A percentile compares a stretch with the other conserved stretches of the same genome.
Conservation (phyloP, 1,139 yeast species). For the Candida dubliniensis region DNA sequence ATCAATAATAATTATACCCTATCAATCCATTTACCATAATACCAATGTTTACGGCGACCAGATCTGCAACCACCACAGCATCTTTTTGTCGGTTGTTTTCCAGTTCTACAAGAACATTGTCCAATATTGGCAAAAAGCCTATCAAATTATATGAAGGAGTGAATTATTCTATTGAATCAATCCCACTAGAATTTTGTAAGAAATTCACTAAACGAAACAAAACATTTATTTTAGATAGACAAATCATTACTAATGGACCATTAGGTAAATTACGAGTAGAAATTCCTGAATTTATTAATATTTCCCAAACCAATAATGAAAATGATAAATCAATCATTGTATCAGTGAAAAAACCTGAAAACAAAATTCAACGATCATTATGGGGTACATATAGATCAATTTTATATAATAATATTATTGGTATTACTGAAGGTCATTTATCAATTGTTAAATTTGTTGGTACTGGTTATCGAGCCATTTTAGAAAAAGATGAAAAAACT, state of each 20-base stretch:
- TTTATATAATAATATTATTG: slow-evolving; percentile 74
- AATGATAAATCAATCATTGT: slow-evolving; percentile 47
- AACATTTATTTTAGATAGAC: slow-evolving; percentile 57
- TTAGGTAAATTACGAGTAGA: slow-evolving; percentile 64
- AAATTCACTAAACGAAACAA: slow-evolving; percentile 70
- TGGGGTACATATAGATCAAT: slow-evolving; percentile 95
- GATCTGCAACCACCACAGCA: background rate
- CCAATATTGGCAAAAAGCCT: slow-evolving; percentile 46
- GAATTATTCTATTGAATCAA: slow-evolving; percentile 33
- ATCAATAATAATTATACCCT: too few relatives aligned
- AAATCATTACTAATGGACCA: slow-evolving; percentile 77
- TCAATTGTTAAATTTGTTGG: slow-evolving; percentile 90
- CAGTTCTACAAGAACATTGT: slow-evolving; percentile 26
- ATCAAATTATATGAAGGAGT: slow-evolving; percentile 35
- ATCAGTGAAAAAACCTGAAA: slow-evolving; percentile 53
- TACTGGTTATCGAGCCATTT: slow-evolving; percentile 89
- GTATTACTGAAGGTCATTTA: slow-evolving; percentile 91
- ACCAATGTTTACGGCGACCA: too few relatives aligned
- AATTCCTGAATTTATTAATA: slow-evolving; percentile 69
- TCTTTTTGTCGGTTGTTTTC: slow-evolving; percentile 21
- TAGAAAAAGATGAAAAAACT: slow-evolving; percentile 48
- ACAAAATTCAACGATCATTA: slow-evolving; percentile 76
- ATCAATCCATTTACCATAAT: too few relatives aligned
- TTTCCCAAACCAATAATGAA: slow-evolving; percentile 23
- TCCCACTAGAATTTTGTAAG: slow-evolving; percentile 48